These are phyloP conservation scores for Clonostachys rhizophaga DNA, from an alignment of 2,329 filamentous ascomycete genomes.

Conservation along the genomic window DNA sequence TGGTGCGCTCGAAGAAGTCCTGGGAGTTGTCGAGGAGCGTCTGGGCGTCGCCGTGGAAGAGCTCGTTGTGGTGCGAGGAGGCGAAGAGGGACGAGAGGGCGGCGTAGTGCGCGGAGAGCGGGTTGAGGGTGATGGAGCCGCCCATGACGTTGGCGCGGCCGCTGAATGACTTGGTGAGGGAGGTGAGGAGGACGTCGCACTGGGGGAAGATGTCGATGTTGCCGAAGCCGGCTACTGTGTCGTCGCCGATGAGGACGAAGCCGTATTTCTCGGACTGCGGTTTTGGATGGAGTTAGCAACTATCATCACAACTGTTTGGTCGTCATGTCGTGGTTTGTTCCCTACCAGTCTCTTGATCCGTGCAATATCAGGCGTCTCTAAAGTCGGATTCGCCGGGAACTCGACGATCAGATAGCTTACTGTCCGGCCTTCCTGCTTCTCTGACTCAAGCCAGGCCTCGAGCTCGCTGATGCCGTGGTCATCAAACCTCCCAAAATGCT, in stretches of 20 bases:
- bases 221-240: conserved; percentile 40
- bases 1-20: conserved; percentile 32
- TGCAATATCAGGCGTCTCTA: conserved; percentile 22
- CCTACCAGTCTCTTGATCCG: conserved; percentile 32
- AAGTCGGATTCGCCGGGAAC: conserved; percentile 27
- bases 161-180: conserved; percentile 54
- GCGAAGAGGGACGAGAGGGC: conserved; percentile 21
- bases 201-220: conserved; percentile 44
- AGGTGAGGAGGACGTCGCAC: conserved; percentile 45
- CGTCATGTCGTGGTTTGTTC: conserved; percentile 1
- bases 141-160: conserved; percentile 52
- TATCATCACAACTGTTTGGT: background rate
- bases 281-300: too few relatives aligned
- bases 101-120: conserved; percentile 31
- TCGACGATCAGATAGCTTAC: conserved; percentile 45
- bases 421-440: conserved; percentile 26
- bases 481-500: conserved; percentile 41
- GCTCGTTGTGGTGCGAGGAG: conserved; percentile 32
- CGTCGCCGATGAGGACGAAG: conserved; percentile 41
- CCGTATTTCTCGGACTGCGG: conserved; percentile 30
- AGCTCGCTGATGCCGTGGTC: conserved; percentile 33
- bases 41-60: conserved; percentile 39
- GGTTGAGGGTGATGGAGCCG: conserved; percentile 45
- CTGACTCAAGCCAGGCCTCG: conserved; percentile 35
- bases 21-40: conserved; percentile 37